These are phyloP conservation scores for Colletotrichum sp. DNA, from an alignment of 2,329 filamentous ascomycete genomes.

Conservation along the genomic window DNA sequence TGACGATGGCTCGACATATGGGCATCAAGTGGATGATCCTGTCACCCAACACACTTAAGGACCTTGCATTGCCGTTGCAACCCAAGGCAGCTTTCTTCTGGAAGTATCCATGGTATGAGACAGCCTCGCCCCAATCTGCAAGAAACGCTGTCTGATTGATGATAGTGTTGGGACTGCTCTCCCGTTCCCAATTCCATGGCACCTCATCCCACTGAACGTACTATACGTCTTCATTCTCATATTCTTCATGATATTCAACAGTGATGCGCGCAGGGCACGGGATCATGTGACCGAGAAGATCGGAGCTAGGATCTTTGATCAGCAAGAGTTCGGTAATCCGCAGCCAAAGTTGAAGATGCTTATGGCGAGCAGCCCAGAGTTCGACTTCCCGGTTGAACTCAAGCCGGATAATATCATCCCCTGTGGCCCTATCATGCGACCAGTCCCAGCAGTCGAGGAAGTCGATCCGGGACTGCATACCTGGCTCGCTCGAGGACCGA, in stretches of 20 bases:
- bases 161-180: neutral
- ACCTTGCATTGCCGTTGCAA: neutral
- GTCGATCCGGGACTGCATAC: conserved; percentile 42
- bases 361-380: conserved; percentile 30
- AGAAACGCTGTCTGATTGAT: fast-evolving
- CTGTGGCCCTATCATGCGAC: conserved; percentile 52
- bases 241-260: neutral
- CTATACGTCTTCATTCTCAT: neutral
- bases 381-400: conserved; percentile 43
- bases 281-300: neutral
- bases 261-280: neutral
- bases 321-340: neutral
- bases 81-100: conserved; percentile 27
- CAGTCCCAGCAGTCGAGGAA: conserved; percentile 33
- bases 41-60: neutral
- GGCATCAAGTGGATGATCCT: neutral
- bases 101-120: conserved; percentile 41
- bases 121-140: neutral
- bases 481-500: conserved; percentile 48
- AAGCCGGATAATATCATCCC: conserved; percentile 43
- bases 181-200: conserved; percentile 2
- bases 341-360: conserved; percentile 23
- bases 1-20: conserved; percentile 9
- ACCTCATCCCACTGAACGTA: neutral
- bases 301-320: neutral